Conservation (phyloP, 805 yeast species). For the Yamadazyma olivae region DNA sequence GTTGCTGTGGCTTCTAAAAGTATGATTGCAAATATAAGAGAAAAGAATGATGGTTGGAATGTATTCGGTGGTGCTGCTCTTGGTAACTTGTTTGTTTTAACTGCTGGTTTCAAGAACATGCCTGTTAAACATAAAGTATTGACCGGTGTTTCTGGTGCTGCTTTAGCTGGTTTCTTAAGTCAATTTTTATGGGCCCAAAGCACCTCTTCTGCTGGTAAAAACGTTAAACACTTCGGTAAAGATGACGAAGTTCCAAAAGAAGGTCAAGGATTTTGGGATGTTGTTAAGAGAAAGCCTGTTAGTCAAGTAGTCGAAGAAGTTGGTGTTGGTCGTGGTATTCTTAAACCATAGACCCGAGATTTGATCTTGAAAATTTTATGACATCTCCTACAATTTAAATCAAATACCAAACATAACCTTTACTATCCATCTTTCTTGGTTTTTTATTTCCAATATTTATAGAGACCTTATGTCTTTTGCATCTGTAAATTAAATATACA, state of each 20-base stretch:
- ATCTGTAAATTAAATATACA: not conserved
- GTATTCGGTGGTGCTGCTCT: constrained; percentile 61
- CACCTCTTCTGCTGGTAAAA: constrained; percentile 34
- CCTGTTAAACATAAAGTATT: constrained; percentile 40
- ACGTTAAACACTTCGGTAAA: constrained; percentile 38
- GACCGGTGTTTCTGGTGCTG: constrained; percentile 40
- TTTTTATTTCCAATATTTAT: no score
- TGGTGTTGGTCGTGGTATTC: constrained; percentile 65
- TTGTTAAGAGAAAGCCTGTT: constrained; percentile 74
- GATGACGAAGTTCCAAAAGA: constrained; percentile 31
- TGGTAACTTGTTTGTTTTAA: constrained; percentile 45
- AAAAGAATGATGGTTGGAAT: constrained; percentile 61
- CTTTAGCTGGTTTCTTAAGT: constrained; percentile 33
- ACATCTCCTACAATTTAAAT: no score
- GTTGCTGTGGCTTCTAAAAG: constrained; percentile 49
- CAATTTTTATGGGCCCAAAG: constrained; percentile 42
- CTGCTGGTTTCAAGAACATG: constrained; percentile 40
- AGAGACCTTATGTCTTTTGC: no score
- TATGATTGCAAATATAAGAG: constrained; percentile 56
- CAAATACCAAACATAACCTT: not conserved
- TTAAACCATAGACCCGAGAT: constrained; percentile 29
- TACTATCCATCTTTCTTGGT: not conserved
- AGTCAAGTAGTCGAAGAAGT: constrained; percentile 74
- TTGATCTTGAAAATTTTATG: no score
- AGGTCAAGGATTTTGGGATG: constrained; percentile 74